Conservation (phyloP, 139 green algal genomes). For the Chlamydomonas eustigma region DNA sequence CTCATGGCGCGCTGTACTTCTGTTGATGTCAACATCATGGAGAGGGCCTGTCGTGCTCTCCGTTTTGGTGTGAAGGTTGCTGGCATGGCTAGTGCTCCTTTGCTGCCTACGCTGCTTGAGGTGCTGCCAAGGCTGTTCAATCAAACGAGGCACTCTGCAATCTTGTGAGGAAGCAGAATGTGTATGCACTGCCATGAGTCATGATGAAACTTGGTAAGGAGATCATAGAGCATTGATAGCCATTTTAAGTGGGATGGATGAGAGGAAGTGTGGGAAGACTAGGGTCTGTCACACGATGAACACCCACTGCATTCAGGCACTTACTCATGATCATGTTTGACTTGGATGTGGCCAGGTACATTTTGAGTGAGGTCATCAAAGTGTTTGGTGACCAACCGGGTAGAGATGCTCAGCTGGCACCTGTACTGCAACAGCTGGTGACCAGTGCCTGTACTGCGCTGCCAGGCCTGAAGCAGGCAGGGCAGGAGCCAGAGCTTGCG, state of each 20-base stretch:
- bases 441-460: constrained; percentile 25
- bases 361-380: constrained; percentile 78
- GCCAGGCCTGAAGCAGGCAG: not conserved
- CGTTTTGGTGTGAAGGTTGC: constrained; percentile 61
- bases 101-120: constrained; percentile 55
- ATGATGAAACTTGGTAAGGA: too few species aligned
- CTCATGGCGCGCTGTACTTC: not conserved
- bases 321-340: constrained; percentile 46
- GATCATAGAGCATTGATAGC: too few species aligned
- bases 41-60: constrained; percentile 44
- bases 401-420: constrained; percentile 33
- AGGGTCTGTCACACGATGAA: too few species aligned
- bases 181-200: not conserved
- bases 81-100: constrained; percentile 23
- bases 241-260: too few species aligned
- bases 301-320: not conserved
- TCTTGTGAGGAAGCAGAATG: constrained; percentile 43
- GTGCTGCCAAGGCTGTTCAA: constrained; percentile 59
- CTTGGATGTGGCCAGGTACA: constrained; percentile 71
- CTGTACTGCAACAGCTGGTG: constrained; percentile 55
- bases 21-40: not conserved
- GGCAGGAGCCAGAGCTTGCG: constrained; percentile 55
- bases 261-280: too few species aligned
- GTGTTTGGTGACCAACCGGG: constrained; percentile 54
- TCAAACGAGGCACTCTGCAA: constrained; percentile 52